Base-by-base conservation (phyloP, 306 rosid species). In the Vicia sativa region DNA sequence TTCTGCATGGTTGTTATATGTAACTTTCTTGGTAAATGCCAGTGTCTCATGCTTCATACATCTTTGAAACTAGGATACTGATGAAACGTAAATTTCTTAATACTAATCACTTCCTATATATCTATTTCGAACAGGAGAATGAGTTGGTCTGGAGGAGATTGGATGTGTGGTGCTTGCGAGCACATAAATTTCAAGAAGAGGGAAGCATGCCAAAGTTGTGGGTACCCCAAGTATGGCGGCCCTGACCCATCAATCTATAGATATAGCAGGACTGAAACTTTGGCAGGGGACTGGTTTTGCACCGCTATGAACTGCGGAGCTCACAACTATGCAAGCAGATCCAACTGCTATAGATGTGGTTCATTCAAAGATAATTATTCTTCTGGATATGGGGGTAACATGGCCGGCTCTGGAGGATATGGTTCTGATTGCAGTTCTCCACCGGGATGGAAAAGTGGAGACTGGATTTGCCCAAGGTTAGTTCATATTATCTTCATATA, bases 201-300 rank as follows among this genome's bases (percentile, higher is more conserved):
- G 25, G 99, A 90, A 4, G 79, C 80, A 57, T 95, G 99, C 82
- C 97, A 90, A 49, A 82, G 69, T 26, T 95, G 99, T 54, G 84
- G 78, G 5, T 90, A 90, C 82, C 96, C 96, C 12, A 90, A 90
- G 78, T 83, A 59, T 75, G 99, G 96, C 9, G 99, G 99, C 1
- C 89, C 95, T 14, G 97, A 95, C 73, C 90, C 92, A 19, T 70
- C 95, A 28, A 81, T 89, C n/a, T 88, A 83, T 54, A 80, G 61
- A 15, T 83, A 78, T 79, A 81, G 74, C 72, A 82, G 75, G 70
- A 86, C 91, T 29, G 97, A 90, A 69, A 87, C 83, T 1, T 76
- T 93, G 82, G 87, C 99, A 8, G 99, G 99, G 66, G 99, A 95
- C 81, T 95, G 99, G 97, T 81, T 69, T 71, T 95, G 99, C 89